A percentile compares a stretch with the other conserved stretches of the same genome.
Evolutionary conservation across 2,329 filamentous ascomycete species (phyloP).

Genomic region (Beauveria australis): DNA sequence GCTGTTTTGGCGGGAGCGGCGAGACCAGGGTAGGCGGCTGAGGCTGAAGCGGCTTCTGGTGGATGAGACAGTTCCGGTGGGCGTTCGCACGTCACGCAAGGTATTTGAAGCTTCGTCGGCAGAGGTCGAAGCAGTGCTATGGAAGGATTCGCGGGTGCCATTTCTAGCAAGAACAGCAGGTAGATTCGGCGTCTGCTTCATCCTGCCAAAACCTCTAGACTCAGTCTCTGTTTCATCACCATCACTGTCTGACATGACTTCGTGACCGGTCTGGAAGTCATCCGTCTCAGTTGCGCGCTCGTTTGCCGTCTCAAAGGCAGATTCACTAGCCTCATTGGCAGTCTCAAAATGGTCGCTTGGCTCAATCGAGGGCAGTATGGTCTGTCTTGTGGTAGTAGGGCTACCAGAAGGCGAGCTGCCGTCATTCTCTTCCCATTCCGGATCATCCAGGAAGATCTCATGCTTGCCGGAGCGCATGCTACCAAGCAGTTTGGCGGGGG

Average conservation of each 20-base stretch:
- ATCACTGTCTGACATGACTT: conserved; percentile 67
- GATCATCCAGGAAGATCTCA: conserved; percentile 71
- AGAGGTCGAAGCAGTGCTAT: conserved; percentile 85
- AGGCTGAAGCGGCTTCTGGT: conserved; percentile 66
- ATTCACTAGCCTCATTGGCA: conserved; percentile 66
- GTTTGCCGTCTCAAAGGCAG: conserved; percentile 60
- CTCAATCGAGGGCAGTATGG: conserved; percentile 29
- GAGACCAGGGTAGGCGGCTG: conserved; percentile 51
- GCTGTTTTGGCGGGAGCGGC: conserved; percentile 53
- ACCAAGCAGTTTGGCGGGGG: conserved; percentile 69
- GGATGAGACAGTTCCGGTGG: conserved; percentile 48
- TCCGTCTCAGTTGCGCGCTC: conserved; percentile 84
- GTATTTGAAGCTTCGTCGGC: conserved; percentile 64
- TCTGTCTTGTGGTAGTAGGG: neutral
- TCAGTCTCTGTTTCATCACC: conserved; percentile 80
- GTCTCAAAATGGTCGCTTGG: conserved; percentile 69
- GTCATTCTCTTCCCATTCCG: conserved; percentile 83
- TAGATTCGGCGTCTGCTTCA: conserved; percentile 34
- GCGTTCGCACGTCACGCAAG: conserved; percentile 50
- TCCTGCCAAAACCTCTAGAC: conserved; percentile 35
- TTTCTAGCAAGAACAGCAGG: conserved; percentile 31
- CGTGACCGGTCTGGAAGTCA: conserved; percentile 88
- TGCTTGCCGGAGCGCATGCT: conserved; percentile 64
- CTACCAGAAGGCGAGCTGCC: conserved; percentile 21
- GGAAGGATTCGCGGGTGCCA: conserved; percentile 57